Base-by-base conservation (phyloP, 2,329 filamentous ascomycete species). In the Coniochaeta pulveracea region DNA sequence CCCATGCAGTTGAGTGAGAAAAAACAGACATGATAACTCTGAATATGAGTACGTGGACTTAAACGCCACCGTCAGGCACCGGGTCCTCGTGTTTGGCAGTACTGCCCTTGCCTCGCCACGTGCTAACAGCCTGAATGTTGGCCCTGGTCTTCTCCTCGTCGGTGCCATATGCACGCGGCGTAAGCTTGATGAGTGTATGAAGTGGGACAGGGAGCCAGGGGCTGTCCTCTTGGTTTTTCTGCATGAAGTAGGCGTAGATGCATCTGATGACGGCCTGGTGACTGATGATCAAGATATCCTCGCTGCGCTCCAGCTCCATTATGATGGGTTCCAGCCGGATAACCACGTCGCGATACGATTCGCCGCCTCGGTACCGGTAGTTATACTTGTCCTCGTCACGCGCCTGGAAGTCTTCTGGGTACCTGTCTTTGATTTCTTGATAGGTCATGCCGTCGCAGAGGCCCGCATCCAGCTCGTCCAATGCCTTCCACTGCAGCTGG, bases 361-460 rank as follows among this genome's bases (percentile, higher is more conserved):
- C 91, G 34, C 91, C 91, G 41, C 91, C 91, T 5, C 91, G 80
- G 60, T 98, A 98, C 37, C 91, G 85, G 62, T 98, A 98, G 64
- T 98, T 96, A 73, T 96, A 96, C 60, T 98, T 98, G 67, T 98
- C 91, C 45, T 94, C 85, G 56, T 98, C 91, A 41, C 91, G 85
- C 21, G 89, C 86, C 32, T 78, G 76, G 61, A 98, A 98, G 61
- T 98, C 91, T 45, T 95, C 88, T 0, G 91, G 91, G 53, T 85
- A 96, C 35, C 72, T 64, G 48, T 93, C 76, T 49, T 91, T 85
- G 52, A 98, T 96, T 53, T 98, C 82, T 49, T 85, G 84, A 55
- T 95, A 95, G 2, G 91, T 98, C 55, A 96, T 76, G 35, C 89
- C 88, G 49, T 98, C 91, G 60, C 91, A 98, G 30, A 96, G 85